These are phyloP conservation scores for Piloderma croceum DNA, from an alignment of 768 basidiomycete genomes.

Conservation along the genomic window DNA sequence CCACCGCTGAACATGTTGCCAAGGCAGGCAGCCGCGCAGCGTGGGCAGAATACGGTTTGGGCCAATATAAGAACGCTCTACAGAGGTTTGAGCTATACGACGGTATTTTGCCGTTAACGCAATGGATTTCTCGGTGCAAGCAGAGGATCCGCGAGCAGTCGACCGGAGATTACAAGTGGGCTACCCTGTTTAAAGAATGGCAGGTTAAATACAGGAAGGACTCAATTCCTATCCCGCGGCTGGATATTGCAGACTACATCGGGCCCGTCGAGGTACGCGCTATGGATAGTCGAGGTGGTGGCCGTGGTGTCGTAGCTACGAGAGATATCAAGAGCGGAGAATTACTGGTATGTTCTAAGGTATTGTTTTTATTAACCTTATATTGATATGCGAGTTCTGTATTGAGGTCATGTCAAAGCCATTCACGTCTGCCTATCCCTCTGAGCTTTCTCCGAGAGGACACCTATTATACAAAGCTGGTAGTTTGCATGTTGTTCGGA, in stretches of 20 bases:
- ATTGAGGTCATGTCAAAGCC: constrained; percentile 24
- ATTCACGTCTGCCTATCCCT: constrained; percentile 13
- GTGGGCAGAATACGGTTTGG: constrained; percentile 19
- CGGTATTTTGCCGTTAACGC: constrained; percentile 2
- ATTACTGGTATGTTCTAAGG: constrained; percentile 17
- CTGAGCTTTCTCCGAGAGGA: constrained; percentile 11
- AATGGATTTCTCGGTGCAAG: constrained; percentile 18
- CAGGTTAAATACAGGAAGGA: too few relatives aligned
- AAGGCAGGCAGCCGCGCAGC: constrained; percentile 23
- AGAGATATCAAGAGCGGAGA: constrained; percentile 19
- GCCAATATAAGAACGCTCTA: constrained; percentile 12
- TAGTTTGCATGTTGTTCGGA: too few relatives aligned
- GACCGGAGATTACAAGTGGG: constrained; percentile 23
- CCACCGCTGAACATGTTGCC: background rate
- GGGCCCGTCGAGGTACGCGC: constrained; percentile 15
- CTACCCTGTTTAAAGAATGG: constrained; percentile 12
- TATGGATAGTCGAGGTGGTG: constrained; percentile 16
- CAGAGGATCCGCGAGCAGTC: constrained; percentile 14
- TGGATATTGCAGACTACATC: constrained; percentile 22
- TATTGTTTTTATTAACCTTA: background rate
- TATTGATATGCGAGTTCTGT: background rate
- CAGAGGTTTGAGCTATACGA: constrained; percentile 8
- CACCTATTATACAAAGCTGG: too few relatives aligned
- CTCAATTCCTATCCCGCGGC: too few relatives aligned
- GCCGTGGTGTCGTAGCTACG: constrained; percentile 21